Conservation (phyloP, 768 basidiomycete genomes). For the Kondoa subrosea region DNA sequence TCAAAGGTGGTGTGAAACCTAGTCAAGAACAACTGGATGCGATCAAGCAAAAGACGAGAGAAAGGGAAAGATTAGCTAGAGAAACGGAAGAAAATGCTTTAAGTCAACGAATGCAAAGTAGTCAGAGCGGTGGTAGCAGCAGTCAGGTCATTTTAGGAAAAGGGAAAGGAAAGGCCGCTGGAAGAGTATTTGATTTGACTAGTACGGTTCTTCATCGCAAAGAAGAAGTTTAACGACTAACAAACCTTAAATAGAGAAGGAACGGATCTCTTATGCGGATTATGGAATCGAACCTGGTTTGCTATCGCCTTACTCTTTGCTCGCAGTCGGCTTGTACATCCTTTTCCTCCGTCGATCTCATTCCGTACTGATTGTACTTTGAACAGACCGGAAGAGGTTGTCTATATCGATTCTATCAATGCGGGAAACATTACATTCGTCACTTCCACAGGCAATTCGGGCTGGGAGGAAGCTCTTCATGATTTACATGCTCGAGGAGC, state of each 20-base stretch:
- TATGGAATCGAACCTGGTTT: neutral
- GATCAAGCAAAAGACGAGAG: conserved; percentile 10
- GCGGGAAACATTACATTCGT: conserved; percentile 15
- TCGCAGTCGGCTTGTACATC: conserved; percentile 20
- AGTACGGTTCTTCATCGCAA: conserved; percentile 11
- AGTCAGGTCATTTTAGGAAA: too few relatives aligned
- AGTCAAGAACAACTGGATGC: conserved; percentile 19
- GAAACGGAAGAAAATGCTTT: too few relatives aligned
- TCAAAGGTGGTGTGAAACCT: conserved; percentile 23
- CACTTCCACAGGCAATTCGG: conserved; percentile 17
- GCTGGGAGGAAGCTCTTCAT: conserved; percentile 28
- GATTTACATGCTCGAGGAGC: conserved; percentile 22
- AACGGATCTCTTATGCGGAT: conserved; percentile 1
- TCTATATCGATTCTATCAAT: conserved; percentile 18
- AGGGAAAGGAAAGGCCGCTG: too few relatives aligned
- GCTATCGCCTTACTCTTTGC: conserved; percentile 8
- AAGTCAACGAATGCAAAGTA: neutral
- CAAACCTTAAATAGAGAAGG: neutral
- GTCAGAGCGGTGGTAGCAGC: neutral
- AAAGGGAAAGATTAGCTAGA: neutral
- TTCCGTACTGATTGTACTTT: neutral
- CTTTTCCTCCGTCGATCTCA: neutral
- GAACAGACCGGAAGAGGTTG: conserved; percentile 21
- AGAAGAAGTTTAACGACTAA: neutral
- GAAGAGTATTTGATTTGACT: conserved; percentile 22